Percentiles rank a stretch among this genome's conserved stretches.
These are phyloP conservation scores for Mentha longifolia DNA, from an alignment of 257 asterid species.

Conservation along the genomic window DNA sequence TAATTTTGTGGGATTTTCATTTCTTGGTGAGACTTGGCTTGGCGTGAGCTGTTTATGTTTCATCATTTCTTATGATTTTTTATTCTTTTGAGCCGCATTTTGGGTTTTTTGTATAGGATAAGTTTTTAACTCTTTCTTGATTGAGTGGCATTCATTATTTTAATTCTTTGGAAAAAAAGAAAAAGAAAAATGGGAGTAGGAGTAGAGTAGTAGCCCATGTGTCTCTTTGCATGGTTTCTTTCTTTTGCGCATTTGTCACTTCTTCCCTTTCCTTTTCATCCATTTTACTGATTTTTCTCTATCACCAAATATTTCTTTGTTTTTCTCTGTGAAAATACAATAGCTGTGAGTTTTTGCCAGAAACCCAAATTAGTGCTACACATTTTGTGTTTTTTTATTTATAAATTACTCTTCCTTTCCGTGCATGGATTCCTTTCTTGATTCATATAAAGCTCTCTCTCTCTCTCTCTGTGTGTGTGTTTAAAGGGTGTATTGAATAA, in stretches of 20 bases:
- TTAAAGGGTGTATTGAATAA: background rate
- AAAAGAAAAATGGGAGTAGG: background rate
- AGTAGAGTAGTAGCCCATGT: constrained; percentile 20
- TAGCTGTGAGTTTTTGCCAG: constrained; percentile 13
- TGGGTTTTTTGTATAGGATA: constrained; percentile 24
- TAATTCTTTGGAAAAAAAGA: background rate
- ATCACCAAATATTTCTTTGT: background rate
- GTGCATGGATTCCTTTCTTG: constrained; percentile 29
- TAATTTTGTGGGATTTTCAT: constrained; percentile 13
- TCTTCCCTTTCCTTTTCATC: constrained; percentile 28
- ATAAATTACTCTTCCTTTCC: background rate
- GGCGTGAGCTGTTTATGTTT: constrained; percentile 13
- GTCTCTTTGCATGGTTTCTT: constrained; percentile 53
- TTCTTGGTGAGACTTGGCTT: constrained; percentile 1
- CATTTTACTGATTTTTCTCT: constrained; percentile 27
- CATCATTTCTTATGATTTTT: constrained; percentile 10
- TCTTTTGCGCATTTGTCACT: constrained; percentile 37
- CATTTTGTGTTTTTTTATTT: background rate
- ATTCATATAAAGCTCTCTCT: constrained; percentile 1
- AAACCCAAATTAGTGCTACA: constrained; percentile 7
- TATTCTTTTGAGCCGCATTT: constrained; percentile 29
- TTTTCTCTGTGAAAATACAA: background rate
- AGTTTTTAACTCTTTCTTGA: constrained; percentile 19
- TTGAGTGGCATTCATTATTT: constrained; percentile 10
- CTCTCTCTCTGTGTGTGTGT: constrained; percentile 2